phyloP scores from a whole-genome alignment of 2,329 filamentous ascomycete genomes.

The Trichoderma brevicompactum region DNA sequence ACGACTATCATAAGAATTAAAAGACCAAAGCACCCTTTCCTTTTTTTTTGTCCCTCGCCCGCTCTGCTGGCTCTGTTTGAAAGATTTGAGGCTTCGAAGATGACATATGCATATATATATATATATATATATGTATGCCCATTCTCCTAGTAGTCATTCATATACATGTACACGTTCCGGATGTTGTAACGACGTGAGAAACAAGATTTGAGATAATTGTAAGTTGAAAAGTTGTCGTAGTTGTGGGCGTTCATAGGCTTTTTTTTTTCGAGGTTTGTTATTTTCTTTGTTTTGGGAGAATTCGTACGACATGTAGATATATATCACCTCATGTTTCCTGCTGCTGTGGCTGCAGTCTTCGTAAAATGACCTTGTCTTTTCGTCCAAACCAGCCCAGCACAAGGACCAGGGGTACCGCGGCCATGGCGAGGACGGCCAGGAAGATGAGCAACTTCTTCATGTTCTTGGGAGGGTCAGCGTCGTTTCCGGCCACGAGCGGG shows the following conservation, averaged over 20 bases:
- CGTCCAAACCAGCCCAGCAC: conserved; percentile 72
- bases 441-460: conserved; percentile 81
- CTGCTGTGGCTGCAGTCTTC: conserved; percentile 46
- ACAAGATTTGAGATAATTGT: neutral
- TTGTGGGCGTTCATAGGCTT: neutral
- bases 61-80: neutral
- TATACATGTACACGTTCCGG: conserved; percentile 10
- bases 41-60: neutral
- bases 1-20: neutral
- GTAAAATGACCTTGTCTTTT: conserved; percentile 53
- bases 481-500: conserved; percentile 63
- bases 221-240: neutral
- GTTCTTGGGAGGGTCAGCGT: conserved; percentile 64
- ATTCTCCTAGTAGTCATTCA: neutral
- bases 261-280: neutral
- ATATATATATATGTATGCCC: neutral
- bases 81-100: neutral
- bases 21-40: too few species aligned
- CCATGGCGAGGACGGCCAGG: conserved; percentile 70
- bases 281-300: neutral
- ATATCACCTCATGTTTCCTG: conserved; percentile 3
- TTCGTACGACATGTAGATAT: neutral
- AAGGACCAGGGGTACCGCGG: conserved; percentile 68
- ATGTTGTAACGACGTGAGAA: neutral
- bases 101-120: too few species aligned